Percentiles rank a stretch among this genome's conserved stretches.
phyloP scores from a whole-genome alignment of 2,329 filamentous ascomycete species.

The Colletotrichum sidae region DNA sequence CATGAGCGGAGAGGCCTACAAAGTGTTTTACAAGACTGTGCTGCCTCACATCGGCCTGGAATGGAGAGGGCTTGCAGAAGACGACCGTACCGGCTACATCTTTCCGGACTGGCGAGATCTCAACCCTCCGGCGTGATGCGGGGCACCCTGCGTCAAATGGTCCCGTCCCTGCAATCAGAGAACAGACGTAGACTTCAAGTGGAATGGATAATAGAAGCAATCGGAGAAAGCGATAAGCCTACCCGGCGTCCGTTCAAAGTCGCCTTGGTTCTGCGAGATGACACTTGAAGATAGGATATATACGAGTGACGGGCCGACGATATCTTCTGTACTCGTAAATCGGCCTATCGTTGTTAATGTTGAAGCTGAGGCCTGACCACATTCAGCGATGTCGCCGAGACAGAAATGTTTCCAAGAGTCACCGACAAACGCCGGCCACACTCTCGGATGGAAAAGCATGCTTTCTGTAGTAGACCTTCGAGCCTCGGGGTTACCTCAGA shows the following conservation, averaged over 20 bases:
- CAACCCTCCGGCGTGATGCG: slow-evolving; percentile 29
- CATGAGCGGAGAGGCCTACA: slow-evolving; percentile 65
- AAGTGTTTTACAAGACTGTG: slow-evolving; percentile 62
- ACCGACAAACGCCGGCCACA: too few species aligned
- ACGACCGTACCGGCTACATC: slow-evolving; percentile 54
- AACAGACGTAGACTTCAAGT: too few species aligned
- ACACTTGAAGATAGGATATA: not conserved
- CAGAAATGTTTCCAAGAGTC: slow-evolving; percentile 1
- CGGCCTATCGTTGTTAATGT: not conserved
- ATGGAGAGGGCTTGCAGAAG: slow-evolving; percentile 50
- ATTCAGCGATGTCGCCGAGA: slow-evolving; percentile 1
- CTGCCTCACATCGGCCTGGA: slow-evolving; percentile 60
- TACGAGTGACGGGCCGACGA: not conserved
- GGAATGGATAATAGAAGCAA: too few species aligned
- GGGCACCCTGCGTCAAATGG: not conserved
- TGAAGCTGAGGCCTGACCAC: not conserved
- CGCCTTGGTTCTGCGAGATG: not conserved
- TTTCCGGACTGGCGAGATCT: slow-evolving; percentile 61
- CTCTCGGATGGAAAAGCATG: too few species aligned
- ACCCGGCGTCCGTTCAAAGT: too few species aligned
- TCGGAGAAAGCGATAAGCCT: too few species aligned
- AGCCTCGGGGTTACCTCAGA: too few species aligned
- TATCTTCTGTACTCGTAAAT: not conserved
- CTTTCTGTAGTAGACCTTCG: too few species aligned
- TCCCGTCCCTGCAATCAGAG: too few species aligned